Percentiles rank a stretch among this genome's conserved stretches.
Evolutionary conservation across 2,329 filamentous ascomycete species (phyloP).

Genomic region (Cryoendolithus antarcticus): DNA sequence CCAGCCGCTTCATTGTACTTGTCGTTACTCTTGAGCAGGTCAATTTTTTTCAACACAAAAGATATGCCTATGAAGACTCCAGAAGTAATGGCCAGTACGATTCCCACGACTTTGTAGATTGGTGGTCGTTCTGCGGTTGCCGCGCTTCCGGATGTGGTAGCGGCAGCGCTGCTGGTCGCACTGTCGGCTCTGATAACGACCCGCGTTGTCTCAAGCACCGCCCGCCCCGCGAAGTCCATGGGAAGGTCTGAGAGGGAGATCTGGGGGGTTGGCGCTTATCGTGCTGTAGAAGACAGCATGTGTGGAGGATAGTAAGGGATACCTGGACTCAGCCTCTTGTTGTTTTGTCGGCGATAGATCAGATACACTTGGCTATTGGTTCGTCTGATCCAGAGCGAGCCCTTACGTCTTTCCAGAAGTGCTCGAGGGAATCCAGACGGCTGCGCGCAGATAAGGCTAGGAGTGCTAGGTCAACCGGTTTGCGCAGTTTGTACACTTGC

Average conservation of each 20-base stretch:
- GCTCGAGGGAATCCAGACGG: too few species aligned
- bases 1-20: conserved; percentile 95
- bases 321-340: too few species aligned
- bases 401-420: too few species aligned
- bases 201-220: conserved; percentile 28
- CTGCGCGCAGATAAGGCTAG: too few species aligned
- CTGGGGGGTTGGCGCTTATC: conserved; percentile 4
- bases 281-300: background rate
- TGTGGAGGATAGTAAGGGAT: too few species aligned
- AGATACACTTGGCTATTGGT: too few species aligned
- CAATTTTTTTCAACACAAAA: conserved; percentile 91
- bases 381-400: too few species aligned
- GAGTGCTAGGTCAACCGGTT: too few species aligned
- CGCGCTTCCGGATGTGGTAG: conserved; percentile 3
- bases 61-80: conserved; percentile 88
- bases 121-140: conserved; percentile 32
- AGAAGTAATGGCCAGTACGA: conserved; percentile 72
- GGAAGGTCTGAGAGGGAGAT: conserved; percentile 1
- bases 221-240: conserved; percentile 33
- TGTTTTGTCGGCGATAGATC: too few species aligned
- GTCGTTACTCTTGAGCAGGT: conserved; percentile 79
- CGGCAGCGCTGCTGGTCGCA: background rate
- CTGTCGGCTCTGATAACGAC: conserved; percentile 34
- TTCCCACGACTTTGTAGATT: conserved; percentile 74
- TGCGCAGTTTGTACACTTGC: too few species aligned